Base-by-base conservation (phyloP, 1,284 basidiomycete species). In the Apiotrichum gamsii region DNA sequence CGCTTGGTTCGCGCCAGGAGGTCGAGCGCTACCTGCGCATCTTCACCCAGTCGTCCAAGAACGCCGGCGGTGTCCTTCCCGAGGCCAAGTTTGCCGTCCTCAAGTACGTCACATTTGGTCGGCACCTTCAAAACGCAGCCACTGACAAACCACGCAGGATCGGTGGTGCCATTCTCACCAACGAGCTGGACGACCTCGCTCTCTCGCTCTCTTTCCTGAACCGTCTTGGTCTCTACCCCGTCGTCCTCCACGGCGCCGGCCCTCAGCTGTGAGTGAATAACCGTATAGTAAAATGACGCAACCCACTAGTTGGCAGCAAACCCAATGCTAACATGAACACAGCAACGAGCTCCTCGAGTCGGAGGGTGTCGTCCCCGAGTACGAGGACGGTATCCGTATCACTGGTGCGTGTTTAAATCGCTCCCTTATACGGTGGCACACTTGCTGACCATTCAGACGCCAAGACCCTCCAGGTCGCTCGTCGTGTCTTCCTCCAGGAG, bases 1-100 rank as follows among this genome's bases (percentile, higher is more conserved):
- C 90, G 30, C 85, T 96, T 57, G 91, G 91, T 40, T 89, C 87
- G 21, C 90, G 93, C 65, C 86, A 90, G 58, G 91, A 96, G 72
- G 91, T 96, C 54, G 90, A 94, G 70, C 83, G 91, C 59, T 91
- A 96, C 76, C 83, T 96, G 39, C 84, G 91, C 45, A 95, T 96
- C 67, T 96, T 96, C 71, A 90, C 89, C 13, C 84, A 87, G 21
- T 84, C 87, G 32, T 87, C 87, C 11, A 84, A 90, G 62, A 84
- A 85, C 21, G 53, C 64, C 18, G 84, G 84, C 20, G 62, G 69
- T 52, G 70, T 73, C 41, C 57, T 74, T 6, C 72, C 72, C 18
- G 71, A 74, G 54, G 89, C 89, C 55, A 90, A 88, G 70, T 93
- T 94, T 62, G 90, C 90, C 28, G 90, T 94, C 51, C 84, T 94